Percentiles rank a stretch among this genome's conserved stretches.
These are phyloP conservation scores for Verticillium tricorpus DNA, from an alignment of 2,329 filamentous ascomycete genomes.

Conservation along the genomic window DNA sequence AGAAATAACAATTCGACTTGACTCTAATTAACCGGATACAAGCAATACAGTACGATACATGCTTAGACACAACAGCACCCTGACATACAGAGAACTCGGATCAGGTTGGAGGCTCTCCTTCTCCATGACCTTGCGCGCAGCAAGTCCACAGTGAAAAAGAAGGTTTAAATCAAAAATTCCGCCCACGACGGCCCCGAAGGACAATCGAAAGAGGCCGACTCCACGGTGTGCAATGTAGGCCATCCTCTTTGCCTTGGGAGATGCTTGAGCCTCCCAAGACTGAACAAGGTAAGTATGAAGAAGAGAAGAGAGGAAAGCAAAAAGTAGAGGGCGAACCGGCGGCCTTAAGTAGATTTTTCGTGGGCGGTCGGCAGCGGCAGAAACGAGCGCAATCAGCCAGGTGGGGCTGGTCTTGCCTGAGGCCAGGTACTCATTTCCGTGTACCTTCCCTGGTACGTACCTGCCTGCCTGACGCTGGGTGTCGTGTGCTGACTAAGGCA, in stretches of 20 bases:
- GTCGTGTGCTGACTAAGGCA: too few relatives aligned
- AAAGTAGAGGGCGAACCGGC: neutral
- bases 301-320: constrained; percentile 6
- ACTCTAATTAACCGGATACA: too few relatives aligned
- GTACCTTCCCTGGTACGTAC: neutral
- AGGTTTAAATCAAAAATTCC: constrained; percentile 40
- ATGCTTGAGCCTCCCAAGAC: constrained; percentile 38
- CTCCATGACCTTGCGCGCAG: constrained; percentile 34
- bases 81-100: too few relatives aligned
- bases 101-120: constrained; percentile 22
- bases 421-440: neutral
- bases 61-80: too few relatives aligned
- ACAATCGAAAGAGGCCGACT: constrained; percentile 43
- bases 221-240: constrained; percentile 52
- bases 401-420: neutral
- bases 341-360: neutral
- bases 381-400: neutral
- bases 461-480: neutral
- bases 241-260: constrained; percentile 33
- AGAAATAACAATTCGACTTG: too few relatives aligned
- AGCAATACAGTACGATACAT: too few relatives aligned
- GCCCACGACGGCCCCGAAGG: constrained; percentile 47
- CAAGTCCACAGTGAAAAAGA: constrained; percentile 39
- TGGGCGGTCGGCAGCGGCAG: neutral
- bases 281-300: constrained; percentile 49